phyloP scores from a whole-genome alignment of 2,329 filamentous ascomycete species.

The Trichoderma breve region DNA sequence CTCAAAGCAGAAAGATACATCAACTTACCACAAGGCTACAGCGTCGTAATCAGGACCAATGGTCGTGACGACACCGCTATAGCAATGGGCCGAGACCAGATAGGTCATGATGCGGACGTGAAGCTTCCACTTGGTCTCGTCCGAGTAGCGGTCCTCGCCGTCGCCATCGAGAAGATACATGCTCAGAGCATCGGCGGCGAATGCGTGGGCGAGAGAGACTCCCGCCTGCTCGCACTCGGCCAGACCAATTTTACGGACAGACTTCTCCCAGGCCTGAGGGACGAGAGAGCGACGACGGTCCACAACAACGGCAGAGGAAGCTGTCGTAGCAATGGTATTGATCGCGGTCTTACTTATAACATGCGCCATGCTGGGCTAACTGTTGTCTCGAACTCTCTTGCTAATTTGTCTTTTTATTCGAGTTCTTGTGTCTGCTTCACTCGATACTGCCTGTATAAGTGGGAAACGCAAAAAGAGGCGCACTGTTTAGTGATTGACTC shows the following conservation, averaged over 20 bases:
- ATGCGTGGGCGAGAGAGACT: conserved; percentile 71
- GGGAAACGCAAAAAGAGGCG: not conserved
- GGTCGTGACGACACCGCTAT: conserved; percentile 71
- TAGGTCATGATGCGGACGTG: conserved; percentile 77
- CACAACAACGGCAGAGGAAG: not conserved
- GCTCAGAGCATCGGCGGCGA: conserved; percentile 70
- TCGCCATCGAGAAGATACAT: conserved; percentile 73
- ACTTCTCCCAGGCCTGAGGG: conserved; percentile 51
- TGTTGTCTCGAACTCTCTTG: not conserved
- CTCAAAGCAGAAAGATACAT: not conserved
- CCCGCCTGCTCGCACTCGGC: conserved; percentile 70
- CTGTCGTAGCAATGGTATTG: conserved; percentile 20
- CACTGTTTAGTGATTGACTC: conserved; percentile 8
- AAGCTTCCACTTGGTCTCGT: conserved; percentile 70
- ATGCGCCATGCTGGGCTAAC: conserved; percentile 18
- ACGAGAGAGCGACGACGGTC: conserved; percentile 44
- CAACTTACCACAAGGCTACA: conserved; percentile 72
- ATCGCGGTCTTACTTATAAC: conserved; percentile 18
- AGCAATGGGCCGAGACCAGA: conserved; percentile 70
- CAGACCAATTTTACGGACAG: conserved; percentile 62
- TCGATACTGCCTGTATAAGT: conserved; percentile 15
- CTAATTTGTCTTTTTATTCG: not conserved
- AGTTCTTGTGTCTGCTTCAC: conserved; percentile 4
- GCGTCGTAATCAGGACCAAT: conserved; percentile 74
- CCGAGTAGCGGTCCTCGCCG: conserved; percentile 60